These are phyloP conservation scores for Pseudoscleropodium purum DNA, from an alignment of 225 moss, liverwort and hornwort genomes.

Conservation along the genomic window DNA sequence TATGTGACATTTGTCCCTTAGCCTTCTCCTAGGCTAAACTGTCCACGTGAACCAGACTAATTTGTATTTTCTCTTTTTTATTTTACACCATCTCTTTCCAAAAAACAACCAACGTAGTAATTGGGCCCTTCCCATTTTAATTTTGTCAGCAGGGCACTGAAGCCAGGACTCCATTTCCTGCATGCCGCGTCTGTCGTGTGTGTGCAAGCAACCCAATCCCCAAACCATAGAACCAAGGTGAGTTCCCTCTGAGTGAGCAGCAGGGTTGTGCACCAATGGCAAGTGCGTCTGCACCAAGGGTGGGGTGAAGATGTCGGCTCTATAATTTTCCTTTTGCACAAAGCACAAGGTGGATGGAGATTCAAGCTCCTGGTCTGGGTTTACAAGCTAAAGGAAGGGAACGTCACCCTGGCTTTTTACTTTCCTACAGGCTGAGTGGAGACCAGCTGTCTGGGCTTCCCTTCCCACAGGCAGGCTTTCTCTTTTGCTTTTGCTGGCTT, in stretches of 20 bases:
- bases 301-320: background rate
- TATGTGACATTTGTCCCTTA: too few species aligned
- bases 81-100: too few species aligned
- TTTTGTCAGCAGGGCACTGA: background rate
- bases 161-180: background rate
- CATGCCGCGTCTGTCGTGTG: too few species aligned
- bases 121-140: too few species aligned
- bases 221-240: background rate
- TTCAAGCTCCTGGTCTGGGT: background rate
- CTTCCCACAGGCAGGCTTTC: background rate
- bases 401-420: background rate
- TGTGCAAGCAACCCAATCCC: background rate
- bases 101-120: too few species aligned
- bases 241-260: background rate
- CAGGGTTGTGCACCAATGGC: background rate
- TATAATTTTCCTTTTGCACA: background rate
- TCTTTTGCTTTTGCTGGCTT: background rate
- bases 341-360: background rate
- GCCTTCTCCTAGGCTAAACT: too few species aligned
- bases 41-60: too few species aligned
- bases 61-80: too few species aligned
- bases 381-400: too few species aligned
- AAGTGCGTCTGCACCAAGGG: background rate
- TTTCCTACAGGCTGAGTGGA: background rate
- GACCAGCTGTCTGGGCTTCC: background rate